Percentiles rank a stretch among this genome's conserved stretches.
Evolutionary conservation across 495 filamentous ascomycete species (phyloP).

Genomic region (Lasiosphaeria miniovina): DNA sequence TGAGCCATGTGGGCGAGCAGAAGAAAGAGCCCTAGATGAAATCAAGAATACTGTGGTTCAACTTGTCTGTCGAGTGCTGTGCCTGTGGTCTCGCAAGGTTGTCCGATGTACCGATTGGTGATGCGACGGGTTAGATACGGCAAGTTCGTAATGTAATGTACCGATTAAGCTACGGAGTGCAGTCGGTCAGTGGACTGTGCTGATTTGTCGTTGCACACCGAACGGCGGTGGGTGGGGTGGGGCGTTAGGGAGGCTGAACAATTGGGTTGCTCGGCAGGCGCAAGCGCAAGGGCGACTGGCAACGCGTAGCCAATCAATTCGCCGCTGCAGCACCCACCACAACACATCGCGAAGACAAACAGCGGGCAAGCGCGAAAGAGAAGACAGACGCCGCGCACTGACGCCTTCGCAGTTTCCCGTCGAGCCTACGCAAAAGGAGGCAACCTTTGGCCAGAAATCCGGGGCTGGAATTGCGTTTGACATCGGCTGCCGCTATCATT

Average conservation of each 20-base stretch:
- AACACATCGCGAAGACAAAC: constrained; percentile 29
- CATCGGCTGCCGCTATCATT: not conserved
- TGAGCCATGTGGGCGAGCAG: constrained; percentile 50
- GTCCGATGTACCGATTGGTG: no score
- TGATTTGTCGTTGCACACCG: no score
- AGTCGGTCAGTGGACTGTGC: no score
- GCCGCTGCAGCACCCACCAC: constrained; percentile 26
- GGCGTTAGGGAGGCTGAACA: not conserved
- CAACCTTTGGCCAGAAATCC: constrained; percentile 1
- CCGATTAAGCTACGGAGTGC: no score
- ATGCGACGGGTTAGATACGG: no score
- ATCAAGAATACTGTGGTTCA: not conserved
- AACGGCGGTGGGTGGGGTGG: constrained; percentile 6
- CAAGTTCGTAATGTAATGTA: not conserved
- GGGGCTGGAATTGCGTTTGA: constrained; percentile 15
- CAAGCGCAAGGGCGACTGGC: constrained; percentile 4
- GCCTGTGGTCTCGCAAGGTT: no score
- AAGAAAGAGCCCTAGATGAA: not conserved
- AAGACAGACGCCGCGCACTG: constrained; percentile 12
- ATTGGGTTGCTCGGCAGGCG: constrained; percentile 28
- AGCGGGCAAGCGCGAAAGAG: constrained; percentile 1
- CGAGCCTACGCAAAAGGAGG: constrained; percentile 2
- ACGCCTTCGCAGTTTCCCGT: constrained; percentile 20
- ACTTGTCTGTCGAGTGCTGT: not conserved
- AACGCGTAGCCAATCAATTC: constrained; percentile 28